phyloP scores from a whole-genome alignment of 768 basidiomycete genomes.

The Harrya chromipes region DNA sequence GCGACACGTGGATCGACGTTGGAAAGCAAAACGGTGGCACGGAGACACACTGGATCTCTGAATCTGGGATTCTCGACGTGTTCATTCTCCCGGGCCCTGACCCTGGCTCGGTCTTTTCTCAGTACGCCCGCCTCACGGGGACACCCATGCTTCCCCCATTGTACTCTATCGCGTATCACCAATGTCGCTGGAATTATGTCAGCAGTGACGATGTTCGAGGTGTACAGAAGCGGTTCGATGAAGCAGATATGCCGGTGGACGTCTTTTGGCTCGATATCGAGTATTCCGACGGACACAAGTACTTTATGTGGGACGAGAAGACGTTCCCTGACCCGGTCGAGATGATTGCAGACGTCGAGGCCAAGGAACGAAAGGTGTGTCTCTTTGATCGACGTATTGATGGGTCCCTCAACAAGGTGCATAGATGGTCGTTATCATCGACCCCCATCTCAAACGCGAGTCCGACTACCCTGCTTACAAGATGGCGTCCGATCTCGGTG shows the following conservation, averaged over 20 bases:
- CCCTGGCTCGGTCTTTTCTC: conserved; percentile 74
- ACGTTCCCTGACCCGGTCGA: conserved; percentile 92
- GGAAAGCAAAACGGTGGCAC: conserved; percentile 57
- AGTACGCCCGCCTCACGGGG: conserved; percentile 85
- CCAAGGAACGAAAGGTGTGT: conserved; percentile 75
- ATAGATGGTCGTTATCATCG: conserved; percentile 97
- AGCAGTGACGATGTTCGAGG: conserved; percentile 82
- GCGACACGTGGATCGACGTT: conserved; percentile 96
- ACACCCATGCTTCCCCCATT: conserved; percentile 83
- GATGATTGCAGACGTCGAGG: conserved; percentile 89
- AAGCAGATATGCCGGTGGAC: conserved; percentile 92
- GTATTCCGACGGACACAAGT: conserved; percentile 90
- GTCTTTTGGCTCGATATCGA: conserved; percentile 98
- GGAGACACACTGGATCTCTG: conserved; percentile 95
- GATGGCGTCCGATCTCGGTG: conserved; percentile 73
- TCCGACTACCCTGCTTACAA: conserved; percentile 79
- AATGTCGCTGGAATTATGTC: conserved; percentile 98
- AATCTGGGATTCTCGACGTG: conserved; percentile 93
- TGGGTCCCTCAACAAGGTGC: neutral
- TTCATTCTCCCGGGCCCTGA: conserved; percentile 93
- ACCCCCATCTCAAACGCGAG: conserved; percentile 91
- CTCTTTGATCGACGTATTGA: neutral
- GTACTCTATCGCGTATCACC: conserved; percentile 93
- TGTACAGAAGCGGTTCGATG: conserved; percentile 87
- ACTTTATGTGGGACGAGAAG: conserved; percentile 95